Base-by-base conservation (phyloP, 257 asterid species). In the Scutellaria minor region DNA sequence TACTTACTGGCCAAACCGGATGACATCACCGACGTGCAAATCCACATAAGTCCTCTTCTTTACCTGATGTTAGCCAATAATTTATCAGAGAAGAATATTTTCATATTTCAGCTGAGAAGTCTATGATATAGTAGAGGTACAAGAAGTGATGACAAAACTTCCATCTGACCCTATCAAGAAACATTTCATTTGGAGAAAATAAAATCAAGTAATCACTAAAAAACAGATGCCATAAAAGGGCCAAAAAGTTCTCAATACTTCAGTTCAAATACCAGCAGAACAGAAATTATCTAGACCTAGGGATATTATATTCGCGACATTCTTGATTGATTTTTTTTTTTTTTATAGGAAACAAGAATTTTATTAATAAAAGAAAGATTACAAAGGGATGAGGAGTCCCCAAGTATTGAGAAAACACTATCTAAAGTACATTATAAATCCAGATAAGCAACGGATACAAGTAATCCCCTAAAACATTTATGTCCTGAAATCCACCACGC, bases 1-100 rank as follows among this genome's bases (percentile, higher is more conserved):
- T 67, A 84, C 99, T 88, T 84, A 94, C 99, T 77, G 89, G 88
- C 99, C 99, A 83, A 94, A 94, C 68, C 96, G 94, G 74, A 94
- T 80, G 75, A 94, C 92, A 79, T 94, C 99, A 56, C 98, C 99
- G 31, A 94, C 99, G 60, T 82, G 97, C 83, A 94, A 85, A 73
- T 88, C 96, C 82, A 88, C 88, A 68, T 84, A 91, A 74, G 64
- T 88, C 85, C 85, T 89, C 84, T 87, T 83, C 82, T 82, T 81
- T 52, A 94, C 95, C 99, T 94, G 84, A 65, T 24, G 44, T 61
- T 39, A 60, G 70, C 71, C 75, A 64, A 63, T 39, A 75, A 14
- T 45, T 67, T 48, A 77, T 72, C 66, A 78, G 69, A 56, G 58
- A 44, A 65, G 6, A 45, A 50, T 41, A 78, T 42, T 39, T 58